Base-by-base conservation (phyloP, 2,329 filamentous ascomycete genomes). In the Ceratocystis papillata region DNA sequence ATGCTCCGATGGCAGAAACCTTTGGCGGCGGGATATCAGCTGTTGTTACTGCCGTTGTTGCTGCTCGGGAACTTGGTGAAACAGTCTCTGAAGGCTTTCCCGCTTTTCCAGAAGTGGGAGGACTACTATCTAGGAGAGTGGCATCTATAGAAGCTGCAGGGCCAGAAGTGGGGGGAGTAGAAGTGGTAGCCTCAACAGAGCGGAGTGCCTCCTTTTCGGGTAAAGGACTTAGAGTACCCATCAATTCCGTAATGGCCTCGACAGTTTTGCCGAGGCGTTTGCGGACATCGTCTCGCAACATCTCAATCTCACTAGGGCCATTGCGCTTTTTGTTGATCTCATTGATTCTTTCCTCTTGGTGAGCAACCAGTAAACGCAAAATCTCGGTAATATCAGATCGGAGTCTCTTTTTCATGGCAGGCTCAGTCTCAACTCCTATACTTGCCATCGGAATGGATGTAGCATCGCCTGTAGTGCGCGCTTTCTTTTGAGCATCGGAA, bases 311-410 rank as follows among this genome's bases (percentile, higher is more conserved):
- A 37, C 45, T 50, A 5, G 60, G 37, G 20, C 50, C 48, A 22
- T 63, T 45, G 22, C 48, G 37, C 15, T 59, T 37, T 3, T 48
- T 63, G 12, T 63, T 25, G 25, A 55, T 63, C 17, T 63, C 30
- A 25, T 48, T 63, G 12, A 60, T 37, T 25, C 53, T 62, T 50
- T 65, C 66, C 12, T 67, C 64, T 33, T 67, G 66, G 12, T 67
- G 63, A 10, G 63, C 63, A 17, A 50, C 48, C 20, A 67, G 22
- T 17, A 67, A 60, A 41, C 59, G 59, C 37, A 67, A 41, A 60
- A 67, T 67, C n/a, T 65, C 63, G 12, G 63, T 65, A 33, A 67
- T 63, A 59, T 67, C 66, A 22, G 66, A 67, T n/a, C 66, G 59
- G 44, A 67, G 48, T 22, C 63, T 67, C 37, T 62, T 65, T 44